Evolutionary conservation across 495 filamentous ascomycete species (phyloP), one percentile per base, ranked within the genome.

Genomic region (Penicillium samsonianum): DNA sequence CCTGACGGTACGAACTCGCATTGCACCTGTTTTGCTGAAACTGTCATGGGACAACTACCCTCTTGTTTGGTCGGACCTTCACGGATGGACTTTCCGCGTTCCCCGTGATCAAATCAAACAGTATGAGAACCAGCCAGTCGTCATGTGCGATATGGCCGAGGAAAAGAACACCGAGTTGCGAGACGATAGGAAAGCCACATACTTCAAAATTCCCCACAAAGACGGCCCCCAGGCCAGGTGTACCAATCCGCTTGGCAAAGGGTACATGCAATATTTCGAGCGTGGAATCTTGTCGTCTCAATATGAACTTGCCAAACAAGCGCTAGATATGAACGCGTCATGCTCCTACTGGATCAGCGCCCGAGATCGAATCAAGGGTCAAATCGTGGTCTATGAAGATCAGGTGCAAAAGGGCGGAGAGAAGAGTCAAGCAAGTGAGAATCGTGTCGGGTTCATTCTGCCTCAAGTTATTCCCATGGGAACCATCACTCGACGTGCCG

Each of bases 391-490:
- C 8, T 96, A 96, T 61, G 78, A 89, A 52, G 78, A 85, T 44
- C 84, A 95, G 47, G 61, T 84, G 12, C 50, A 56, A 57, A 61
- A 65, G 30, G 52, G 41, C 33, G 59, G 31, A 20, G 41, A 57
- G 19, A 52, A 53, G 56, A 50, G 59, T 1, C 48, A 59, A 44
- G 37, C 57, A 23, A 57, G 25, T 9, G 62, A 62, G 23, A 68
- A 65, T 30, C 77, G 80, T n/a, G 53, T 82, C 9, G 94, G 94
- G 4, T 94, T 89, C 62, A 97, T 99, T 61, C 75, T 99, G n/a
- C 94, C 94, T n/a, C 94, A 99, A 65, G 74, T 99, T 51, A 97
- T 99, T 57, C 94, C 94, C 10, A 99, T 99, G 94, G 94, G 94
- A 14, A 99, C 94, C 17, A 88, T 99, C 53, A 99, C 94, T n/a